These are phyloP conservation scores for Inonotus obliquus DNA, from an alignment of 1,284 basidiomycete species.

Conservation along the genomic window DNA sequence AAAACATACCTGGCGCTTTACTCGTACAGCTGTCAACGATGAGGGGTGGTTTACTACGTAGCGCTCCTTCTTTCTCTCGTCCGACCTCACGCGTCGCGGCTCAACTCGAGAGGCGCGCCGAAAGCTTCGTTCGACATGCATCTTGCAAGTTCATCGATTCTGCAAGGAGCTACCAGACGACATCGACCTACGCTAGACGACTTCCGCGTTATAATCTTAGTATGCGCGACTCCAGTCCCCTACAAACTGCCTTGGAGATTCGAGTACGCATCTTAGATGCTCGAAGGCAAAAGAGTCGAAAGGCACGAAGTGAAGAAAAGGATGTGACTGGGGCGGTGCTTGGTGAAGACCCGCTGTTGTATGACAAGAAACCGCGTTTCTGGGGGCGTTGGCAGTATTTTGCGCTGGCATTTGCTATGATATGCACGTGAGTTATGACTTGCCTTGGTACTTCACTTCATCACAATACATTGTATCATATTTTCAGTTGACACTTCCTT, in stretches of 20 bases:
- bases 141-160: neutral
- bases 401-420: constrained; percentile 13
- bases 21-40: too few relatives aligned
- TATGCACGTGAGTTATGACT: constrained; percentile 16
- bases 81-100: neutral
- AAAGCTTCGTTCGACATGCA: neutral
- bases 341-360: constrained; percentile 16
- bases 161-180: neutral
- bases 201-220: neutral
- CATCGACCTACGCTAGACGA: neutral
- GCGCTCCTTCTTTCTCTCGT: neutral
- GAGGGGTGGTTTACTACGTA: too few relatives aligned
- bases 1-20: too few relatives aligned
- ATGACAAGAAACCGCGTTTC: constrained; percentile 14
- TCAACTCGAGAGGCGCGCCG: neutral
- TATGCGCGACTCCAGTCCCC: neutral
- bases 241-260: neutral
- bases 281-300: neutral
- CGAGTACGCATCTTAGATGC: neutral
- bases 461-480: neutral
- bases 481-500: neutral
- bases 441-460: neutral
- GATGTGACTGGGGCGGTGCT: neutral
- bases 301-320: neutral
- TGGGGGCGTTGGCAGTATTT: constrained; percentile 17